phyloP scores from a whole-genome alignment of 768 basidiomycete species.

The Amanita exitialis region DNA sequence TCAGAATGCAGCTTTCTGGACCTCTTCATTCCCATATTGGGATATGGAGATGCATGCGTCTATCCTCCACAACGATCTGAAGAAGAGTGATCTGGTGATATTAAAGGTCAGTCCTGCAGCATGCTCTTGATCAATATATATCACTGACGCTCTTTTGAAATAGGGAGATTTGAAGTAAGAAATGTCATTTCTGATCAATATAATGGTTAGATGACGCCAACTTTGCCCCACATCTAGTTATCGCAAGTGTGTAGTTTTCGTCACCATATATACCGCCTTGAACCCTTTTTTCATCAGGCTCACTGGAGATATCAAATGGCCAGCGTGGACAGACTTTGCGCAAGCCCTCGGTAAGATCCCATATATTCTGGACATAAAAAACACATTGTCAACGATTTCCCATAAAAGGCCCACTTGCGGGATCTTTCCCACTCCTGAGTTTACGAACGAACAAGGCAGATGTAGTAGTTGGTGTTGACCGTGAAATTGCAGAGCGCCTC shows the following conservation, averaged over 20 bases:
- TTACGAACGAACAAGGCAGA: constrained; percentile 94
- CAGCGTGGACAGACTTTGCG: constrained; percentile 64
- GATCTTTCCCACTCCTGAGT: constrained; percentile 73
- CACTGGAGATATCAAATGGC: constrained; percentile 85
- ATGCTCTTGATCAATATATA: not conserved
- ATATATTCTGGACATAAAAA: not conserved
- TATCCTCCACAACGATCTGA: constrained; percentile 39
- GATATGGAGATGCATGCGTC: constrained; percentile 48
- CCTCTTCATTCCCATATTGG: constrained; percentile 68
- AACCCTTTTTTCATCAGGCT: constrained; percentile 39
- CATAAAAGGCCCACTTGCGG: constrained; percentile 58
- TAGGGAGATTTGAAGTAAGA: constrained; percentile 88
- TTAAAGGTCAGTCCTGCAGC: constrained; percentile 53
- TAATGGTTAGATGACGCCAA: not conserved
- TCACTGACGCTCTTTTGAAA: not conserved
- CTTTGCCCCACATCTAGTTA: constrained; percentile 34
- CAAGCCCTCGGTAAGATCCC: constrained; percentile 54
- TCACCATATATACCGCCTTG: not conserved
- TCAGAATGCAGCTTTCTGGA: constrained; percentile 53
- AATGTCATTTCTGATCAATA: not conserved
- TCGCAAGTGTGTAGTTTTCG: constrained; percentile 54
- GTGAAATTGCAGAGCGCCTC: constrained; percentile 57
- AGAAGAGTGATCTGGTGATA: constrained; percentile 57
- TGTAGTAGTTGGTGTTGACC: constrained; percentile 74
- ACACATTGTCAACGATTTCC: constrained; percentile 5